Evolutionary conservation across 345 rosid species (phyloP), one percentile per base, ranked within the genome.

Genomic region (Draba incana): DNA sequence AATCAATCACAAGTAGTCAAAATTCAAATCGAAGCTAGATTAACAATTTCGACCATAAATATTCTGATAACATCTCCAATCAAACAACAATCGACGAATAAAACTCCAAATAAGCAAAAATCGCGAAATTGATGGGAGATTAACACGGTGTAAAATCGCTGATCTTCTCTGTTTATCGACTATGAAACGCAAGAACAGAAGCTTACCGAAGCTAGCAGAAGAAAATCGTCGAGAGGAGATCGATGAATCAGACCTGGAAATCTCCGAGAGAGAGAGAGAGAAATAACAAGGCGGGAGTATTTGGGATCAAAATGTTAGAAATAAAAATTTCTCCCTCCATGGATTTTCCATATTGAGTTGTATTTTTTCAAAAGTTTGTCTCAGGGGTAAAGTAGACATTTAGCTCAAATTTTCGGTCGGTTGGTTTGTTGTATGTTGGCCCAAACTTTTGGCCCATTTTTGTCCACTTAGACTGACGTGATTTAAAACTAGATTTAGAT

Each of bases 251-350:
- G 28, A 30, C 11, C 28, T 28, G 31, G 31, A 42, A 14, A 13
- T 56, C 35, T 3, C 25, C 63, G 20, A 25, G 43, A 68, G 39
- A 31, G 35, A 31, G 68, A 44, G 49, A 71, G 70, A 23, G 60
- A 70, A n/a, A 33, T 37, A 53, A n/a, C 45, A 7, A 51, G 68
- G 75, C 75, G 75, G 75, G 75, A 70, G 52, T 61, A 0, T 16
- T 61, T 51, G 44, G 4, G 14, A 24, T 20, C 27, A 53, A 62
- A 70, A 14, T 54, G 49, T 54, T 61, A 1, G 3, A 55, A 64
- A 38, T 16, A 16, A 15, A 46, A 31, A 3, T 23, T 23, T 63
- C 57, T 70, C 74, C 74, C 74, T 70, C 74, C 74, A n/a, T 44
- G 39, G 30, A 7, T 12, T 58, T 35, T 30, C 56, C 41, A 39